Base-by-base conservation (phyloP, 2,329 filamentous ascomycete genomes). In the Exophiala sp. region DNA sequence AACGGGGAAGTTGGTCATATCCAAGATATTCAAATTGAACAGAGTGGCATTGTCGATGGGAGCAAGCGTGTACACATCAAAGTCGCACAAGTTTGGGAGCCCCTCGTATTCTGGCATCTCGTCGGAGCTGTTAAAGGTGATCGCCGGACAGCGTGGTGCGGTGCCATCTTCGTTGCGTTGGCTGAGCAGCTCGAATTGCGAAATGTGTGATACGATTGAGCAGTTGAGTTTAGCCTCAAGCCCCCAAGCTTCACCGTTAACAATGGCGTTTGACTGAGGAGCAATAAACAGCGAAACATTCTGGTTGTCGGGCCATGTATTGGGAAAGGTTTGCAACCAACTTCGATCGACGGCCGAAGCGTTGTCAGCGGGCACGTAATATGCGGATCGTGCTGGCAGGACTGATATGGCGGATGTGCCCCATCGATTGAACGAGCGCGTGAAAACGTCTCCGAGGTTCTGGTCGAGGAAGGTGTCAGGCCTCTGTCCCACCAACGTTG, bases 71-170 rank as follows among this genome's bases (percentile, higher is more conserved):
- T 49, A 49, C n/a, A 49, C 47, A 16, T 49, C 47, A 24, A 32
- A 42, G 35, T 49, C 47, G n/a, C 47, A 49, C n/a, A 49, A 36
- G 5, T 49, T 29, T 3, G 47, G 47, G n/a, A 49, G 38, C 10
- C 47, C 47, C 8, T 24, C 12, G 35, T 40, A 49, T n/a, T 49
- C 35, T 29, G 33, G 34, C 14, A 14, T n/a, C 8, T 7, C 18
- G 18, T 49, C 35, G 5, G 35, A 49, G 20, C 21, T 38, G 3
- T 40, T 42, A 29, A 49, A 49, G 12, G 12, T 42, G 18, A 49
- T 49, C 2, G 47, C 18, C 32, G 34, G 47, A 29, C 47, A 49
- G 2, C 47, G 33, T 5, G 47, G 47, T 6, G 16, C 20, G 2
- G 34, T 24, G 2, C 34, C 35, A 12, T 49, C 35, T 5, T n/a